phyloP scores from a whole-genome alignment of 176 grass and related monocot genomes.

The Musa troglodytarum region DNA sequence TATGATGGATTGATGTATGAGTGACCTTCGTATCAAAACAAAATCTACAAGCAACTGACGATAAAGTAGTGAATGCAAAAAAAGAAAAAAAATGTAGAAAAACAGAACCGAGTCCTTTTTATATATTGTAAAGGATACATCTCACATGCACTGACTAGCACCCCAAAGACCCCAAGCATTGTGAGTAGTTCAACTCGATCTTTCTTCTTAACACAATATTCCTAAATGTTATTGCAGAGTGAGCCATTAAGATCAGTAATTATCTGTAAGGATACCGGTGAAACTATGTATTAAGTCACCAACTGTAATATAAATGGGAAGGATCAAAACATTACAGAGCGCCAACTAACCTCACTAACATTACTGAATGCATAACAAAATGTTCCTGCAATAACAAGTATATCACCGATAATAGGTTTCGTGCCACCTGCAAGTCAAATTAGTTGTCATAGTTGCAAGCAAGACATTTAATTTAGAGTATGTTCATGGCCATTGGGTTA shows the following conservation, averaged over 20 bases:
- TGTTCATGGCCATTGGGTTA: no score
- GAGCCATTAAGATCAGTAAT: not conserved
- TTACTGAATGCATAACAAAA: conserved; percentile 66
- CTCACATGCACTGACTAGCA: conserved; percentile 43
- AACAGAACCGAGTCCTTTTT: not conserved
- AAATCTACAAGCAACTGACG: no score
- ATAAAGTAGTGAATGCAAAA: no score
- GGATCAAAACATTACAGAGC: no score
- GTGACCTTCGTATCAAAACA: no score
- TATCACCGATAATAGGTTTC: conserved; percentile 57
- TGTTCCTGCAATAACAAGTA: conserved; percentile 60
- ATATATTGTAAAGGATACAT: conserved; percentile 43
- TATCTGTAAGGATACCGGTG: not conserved
- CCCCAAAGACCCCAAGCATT: conserved; percentile 56
- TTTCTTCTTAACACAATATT: conserved; percentile 68
- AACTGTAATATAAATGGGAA: no score
- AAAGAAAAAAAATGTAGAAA: not conserved
- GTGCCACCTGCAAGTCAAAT: conserved; percentile 23
- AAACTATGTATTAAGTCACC: no score
- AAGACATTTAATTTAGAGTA: not conserved
- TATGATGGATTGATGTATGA: no score
- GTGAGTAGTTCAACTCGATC: conserved; percentile 63
- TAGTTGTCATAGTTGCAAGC: not conserved
- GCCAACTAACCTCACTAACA: conserved; percentile 48
- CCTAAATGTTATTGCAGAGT: conserved; percentile 26